These are phyloP conservation scores for Gracilaria domingensis DNA, from an alignment of 23 red algal genomes.

Conservation along the genomic window DNA sequence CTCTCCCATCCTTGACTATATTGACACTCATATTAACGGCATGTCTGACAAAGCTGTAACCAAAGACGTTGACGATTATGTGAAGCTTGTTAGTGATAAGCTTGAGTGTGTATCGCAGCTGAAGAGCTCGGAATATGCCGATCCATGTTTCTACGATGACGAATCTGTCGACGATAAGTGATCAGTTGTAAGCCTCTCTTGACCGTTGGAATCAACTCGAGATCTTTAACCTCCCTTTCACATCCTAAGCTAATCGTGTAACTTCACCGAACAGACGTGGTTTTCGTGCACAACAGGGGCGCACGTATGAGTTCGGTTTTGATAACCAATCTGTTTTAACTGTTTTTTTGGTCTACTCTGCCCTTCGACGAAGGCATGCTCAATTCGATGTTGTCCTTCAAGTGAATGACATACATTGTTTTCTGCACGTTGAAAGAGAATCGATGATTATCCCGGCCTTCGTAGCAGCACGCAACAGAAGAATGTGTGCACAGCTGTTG, in stretches of 20 bases:
- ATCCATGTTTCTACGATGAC: constrained; percentile 1
- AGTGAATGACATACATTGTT: too few relatives aligned
- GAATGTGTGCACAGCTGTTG: too few relatives aligned
- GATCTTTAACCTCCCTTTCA: neutral
- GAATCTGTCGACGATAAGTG: neutral
- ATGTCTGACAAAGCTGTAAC: constrained; percentile 6
- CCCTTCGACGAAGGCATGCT: too few relatives aligned
- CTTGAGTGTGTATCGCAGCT: constrained; percentile 9
- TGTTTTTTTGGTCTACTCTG: neutral
- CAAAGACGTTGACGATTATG: constrained; percentile 28
- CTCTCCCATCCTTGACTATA: constrained; percentile 63
- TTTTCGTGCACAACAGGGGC: neutral
- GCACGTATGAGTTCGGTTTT: neutral
- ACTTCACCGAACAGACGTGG: neutral
- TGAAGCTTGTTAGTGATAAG: neutral
- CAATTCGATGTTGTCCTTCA: too few relatives aligned
- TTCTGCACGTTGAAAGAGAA: too few relatives aligned
- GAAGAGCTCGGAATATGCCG: constrained; percentile 7
- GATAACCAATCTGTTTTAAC: neutral
- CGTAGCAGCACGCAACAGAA: too few relatives aligned
- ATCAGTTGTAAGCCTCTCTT: neutral
- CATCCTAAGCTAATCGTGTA: neutral
- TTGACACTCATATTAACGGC: constrained; percentile 71
- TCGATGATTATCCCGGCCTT: too few relatives aligned
- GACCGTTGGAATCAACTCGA: neutral